Evolutionary conservation across 306 rosid genomes (phyloP).

Genomic region (Elaeagnus macrophylla): DNA sequence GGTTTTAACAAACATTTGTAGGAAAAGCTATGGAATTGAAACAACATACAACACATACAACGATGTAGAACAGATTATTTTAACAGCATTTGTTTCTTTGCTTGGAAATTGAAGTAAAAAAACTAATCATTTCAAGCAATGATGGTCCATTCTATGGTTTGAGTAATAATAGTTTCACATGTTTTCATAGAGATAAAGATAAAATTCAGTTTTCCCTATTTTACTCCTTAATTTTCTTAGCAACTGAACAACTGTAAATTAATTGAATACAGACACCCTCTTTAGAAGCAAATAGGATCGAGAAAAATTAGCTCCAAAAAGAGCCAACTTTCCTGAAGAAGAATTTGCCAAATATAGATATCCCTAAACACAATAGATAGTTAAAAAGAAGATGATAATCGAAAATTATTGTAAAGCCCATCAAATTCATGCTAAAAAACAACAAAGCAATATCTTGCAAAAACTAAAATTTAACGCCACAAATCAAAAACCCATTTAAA

Average conservation of each 20-base stretch:
- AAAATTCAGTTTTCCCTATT: conserved; percentile 9
- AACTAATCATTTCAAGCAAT: too few species aligned
- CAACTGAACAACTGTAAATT: conserved; percentile 21
- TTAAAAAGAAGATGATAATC: background rate
- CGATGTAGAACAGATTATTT: too few species aligned
- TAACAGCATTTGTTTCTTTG: background rate
- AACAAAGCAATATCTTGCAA: conserved; percentile 1
- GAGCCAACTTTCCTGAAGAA: conserved; percentile 15
- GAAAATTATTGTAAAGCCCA: conserved; percentile 8
- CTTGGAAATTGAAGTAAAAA: background rate
- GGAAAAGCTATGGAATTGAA: too few species aligned
- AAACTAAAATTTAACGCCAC: background rate
- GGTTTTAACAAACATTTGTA: too few species aligned
- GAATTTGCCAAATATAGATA: conserved; percentile 26
- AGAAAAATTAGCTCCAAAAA: conserved; percentile 2
- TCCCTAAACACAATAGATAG: conserved; percentile 10
- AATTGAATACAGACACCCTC: conserved; percentile 31
- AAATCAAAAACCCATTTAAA: background rate
- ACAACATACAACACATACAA: too few species aligned
- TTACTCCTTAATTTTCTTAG: conserved; percentile 11
- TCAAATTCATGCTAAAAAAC: background rate
- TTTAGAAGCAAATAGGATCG: conserved; percentile 10
- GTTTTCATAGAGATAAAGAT: background rate
- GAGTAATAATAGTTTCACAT: background rate
- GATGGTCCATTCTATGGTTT: background rate